These are phyloP conservation scores for Vaccinium corymbosum DNA, from an alignment of 148 eudicot species.

Conservation along the genomic window DNA sequence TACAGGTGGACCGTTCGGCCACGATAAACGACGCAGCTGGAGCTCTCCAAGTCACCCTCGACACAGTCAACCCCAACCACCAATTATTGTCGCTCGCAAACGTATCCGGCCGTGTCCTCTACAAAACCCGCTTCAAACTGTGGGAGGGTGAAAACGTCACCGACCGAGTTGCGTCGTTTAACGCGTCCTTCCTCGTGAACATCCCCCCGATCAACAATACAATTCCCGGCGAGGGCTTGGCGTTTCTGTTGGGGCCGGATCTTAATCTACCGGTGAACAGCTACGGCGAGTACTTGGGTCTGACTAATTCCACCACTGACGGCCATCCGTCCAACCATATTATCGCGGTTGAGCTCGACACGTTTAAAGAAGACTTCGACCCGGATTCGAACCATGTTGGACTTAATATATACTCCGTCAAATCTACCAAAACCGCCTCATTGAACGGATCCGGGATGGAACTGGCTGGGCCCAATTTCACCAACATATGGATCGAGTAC, in stretches of 20 bases:
- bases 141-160: slow-evolving; percentile 35
- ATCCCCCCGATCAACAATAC: slow-evolving; percentile 14
- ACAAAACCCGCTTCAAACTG: slow-evolving; percentile 28
- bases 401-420: slow-evolving; percentile 45
- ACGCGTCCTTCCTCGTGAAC: slow-evolving; percentile 55
- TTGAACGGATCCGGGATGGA: slow-evolving; percentile 31
- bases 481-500: slow-evolving; percentile 71
- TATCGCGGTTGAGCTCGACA: slow-evolving; percentile 78
- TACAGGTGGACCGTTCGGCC: slow-evolving; percentile 20
- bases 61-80: background rate
- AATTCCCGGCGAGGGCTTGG: slow-evolving; percentile 56
- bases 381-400: slow-evolving; percentile 72
- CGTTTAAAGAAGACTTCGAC: slow-evolving; percentile 47
- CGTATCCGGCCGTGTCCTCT: slow-evolving; percentile 49
- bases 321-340: slow-evolving; percentile 33
- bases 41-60: slow-evolving; percentile 58
- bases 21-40: too few species aligned
- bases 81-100: slow-evolving; percentile 21
- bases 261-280: slow-evolving; percentile 36
- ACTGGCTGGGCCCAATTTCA: slow-evolving; percentile 37
- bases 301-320: slow-evolving; percentile 59
- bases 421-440: slow-evolving; percentile 28
- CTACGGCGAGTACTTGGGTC: slow-evolving; percentile 50
- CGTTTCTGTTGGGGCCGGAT: slow-evolving; percentile 60
- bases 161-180: slow-evolving; percentile 47